Conservation (phyloP, 176 grass and related monocot genomes). For the Thalia dealbata region DNA sequence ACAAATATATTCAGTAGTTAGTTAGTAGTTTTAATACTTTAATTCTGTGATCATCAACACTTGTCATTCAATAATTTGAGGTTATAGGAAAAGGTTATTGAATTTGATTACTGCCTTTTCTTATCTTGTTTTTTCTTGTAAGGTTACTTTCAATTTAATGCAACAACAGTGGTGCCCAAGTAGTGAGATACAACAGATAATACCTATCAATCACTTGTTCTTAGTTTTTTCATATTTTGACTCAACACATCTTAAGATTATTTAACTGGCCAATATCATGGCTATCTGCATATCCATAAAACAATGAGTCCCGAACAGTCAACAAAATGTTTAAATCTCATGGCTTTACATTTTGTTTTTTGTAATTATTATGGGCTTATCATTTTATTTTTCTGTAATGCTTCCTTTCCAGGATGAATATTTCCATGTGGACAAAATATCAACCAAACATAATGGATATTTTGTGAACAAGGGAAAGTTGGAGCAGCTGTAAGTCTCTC, state of each 20-base stretch:
- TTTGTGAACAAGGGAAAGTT: conserved; percentile 98
- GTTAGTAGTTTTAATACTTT: neutral
- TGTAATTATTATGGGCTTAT: conserved; percentile 20
- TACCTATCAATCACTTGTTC: neutral
- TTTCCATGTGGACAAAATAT: conserved; percentile 98
- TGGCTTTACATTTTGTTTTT: neutral
- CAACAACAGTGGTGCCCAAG: neutral
- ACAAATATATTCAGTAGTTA: neutral
- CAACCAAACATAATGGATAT: conserved; percentile 90
- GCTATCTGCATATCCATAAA: too few species aligned
- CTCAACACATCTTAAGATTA: neutral
- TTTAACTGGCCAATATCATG: neutral
- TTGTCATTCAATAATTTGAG: neutral
- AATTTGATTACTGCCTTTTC: neutral
- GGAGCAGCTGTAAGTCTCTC: conserved; percentile 82
- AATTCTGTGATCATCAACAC: neutral
- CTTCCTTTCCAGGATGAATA: conserved; percentile 75
- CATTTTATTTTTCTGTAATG: conserved; percentile 11
- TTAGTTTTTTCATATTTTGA: neutral
- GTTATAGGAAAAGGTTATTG: neutral
- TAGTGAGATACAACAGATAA: too few species aligned
- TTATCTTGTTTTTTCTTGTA: neutral
- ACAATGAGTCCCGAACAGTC: neutral
- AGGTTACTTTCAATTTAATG: neutral
- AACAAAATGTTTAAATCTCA: neutral